Base-by-base conservation (phyloP, 2,329 filamentous ascomycete genomes). In the Teratosphaeria gauchensis region DNA sequence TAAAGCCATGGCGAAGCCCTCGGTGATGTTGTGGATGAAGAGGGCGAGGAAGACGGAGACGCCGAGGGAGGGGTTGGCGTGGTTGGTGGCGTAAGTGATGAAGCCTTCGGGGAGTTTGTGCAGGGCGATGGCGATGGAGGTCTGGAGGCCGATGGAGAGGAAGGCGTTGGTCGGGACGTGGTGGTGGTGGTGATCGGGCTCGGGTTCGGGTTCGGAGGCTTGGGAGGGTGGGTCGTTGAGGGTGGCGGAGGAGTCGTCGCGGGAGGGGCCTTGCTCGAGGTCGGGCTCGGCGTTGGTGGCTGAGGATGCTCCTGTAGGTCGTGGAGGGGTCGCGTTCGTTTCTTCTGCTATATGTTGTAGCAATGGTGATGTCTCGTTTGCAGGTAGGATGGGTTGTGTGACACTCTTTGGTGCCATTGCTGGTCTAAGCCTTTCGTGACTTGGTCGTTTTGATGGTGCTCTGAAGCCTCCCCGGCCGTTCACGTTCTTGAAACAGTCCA, bases 1-100 rank as follows among this genome's bases (percentile, higher is more conserved):
- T 0, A 99, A 77, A 0, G 91, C 90, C 82, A 99, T 88, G 62
- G 92, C 90, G 71, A 97, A 97, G 1, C 94, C 94, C 76, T 99
- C 94, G 31, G 90, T 92, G 68, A 99, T 95, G 76, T 97, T 99
- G 80, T 99, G 94, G 60, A 99, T 92, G 71, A 96, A 96, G 7
- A 99, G 82, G 0, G 94, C 92, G 73, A 97, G 83, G 76, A 99
- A 99, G 57, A 99, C 90, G 56, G 89, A 88, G 73, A 96, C 85
- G 21, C 94, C 94, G 0, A 99, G 83, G 0, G 82, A 80, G 0
- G 94, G 92, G 71, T 92, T 97, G 12, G 91, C 92, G 71, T 99
- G 94, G 74, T 97, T 99, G 9, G 94, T 96, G 9, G 94, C 92
- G 72, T 95, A 99, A 0, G 92, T 97, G 66, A 99, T 87, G 73